Conservation (phyloP, 305 asterid species). For the Striga hermonthica region DNA sequence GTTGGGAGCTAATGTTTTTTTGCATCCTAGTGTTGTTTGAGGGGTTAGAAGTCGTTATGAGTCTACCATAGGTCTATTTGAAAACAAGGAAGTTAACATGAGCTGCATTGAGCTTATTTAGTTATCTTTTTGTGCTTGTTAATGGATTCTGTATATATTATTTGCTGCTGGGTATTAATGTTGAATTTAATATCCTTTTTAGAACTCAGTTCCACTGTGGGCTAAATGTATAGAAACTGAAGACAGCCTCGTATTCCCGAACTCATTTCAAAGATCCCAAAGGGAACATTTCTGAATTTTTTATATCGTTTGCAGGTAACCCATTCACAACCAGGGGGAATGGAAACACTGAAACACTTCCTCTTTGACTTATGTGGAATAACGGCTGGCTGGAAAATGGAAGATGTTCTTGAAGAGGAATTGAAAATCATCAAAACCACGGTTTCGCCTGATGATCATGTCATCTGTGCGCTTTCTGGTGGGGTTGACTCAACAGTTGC, state of each 20-base stretch:
- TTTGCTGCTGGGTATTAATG: no score
- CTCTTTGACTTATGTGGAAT: slow-evolving; percentile 77
- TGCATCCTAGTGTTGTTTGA: no score
- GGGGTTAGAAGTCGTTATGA: no score
- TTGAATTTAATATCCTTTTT: neutral
- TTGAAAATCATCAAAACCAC: slow-evolving; percentile 52
- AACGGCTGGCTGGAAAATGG: slow-evolving; percentile 78
- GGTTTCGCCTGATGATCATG: slow-evolving; percentile 77
- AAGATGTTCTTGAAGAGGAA: slow-evolving; percentile 81
- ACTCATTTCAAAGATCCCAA: no score
- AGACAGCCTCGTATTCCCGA: no score
- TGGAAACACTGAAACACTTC: slow-evolving; percentile 71
- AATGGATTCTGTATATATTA: no score
- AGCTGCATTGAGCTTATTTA: neutral
- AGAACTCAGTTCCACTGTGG: neutral
- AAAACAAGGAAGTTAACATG: neutral
- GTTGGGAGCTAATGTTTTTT: no score
- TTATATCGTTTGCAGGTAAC: slow-evolving; percentile 60
- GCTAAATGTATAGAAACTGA: neutral
- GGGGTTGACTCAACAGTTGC: slow-evolving; percentile 99
- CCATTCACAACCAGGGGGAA: slow-evolving; percentile 78
- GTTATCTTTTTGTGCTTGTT: neutral
- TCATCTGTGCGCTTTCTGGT: slow-evolving; percentile 91
- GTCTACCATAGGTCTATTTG: no score
- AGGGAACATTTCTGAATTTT: neutral